Base-by-base conservation (phyloP, 352 stramenopile species). In the Phytophthora aleatoria region DNA sequence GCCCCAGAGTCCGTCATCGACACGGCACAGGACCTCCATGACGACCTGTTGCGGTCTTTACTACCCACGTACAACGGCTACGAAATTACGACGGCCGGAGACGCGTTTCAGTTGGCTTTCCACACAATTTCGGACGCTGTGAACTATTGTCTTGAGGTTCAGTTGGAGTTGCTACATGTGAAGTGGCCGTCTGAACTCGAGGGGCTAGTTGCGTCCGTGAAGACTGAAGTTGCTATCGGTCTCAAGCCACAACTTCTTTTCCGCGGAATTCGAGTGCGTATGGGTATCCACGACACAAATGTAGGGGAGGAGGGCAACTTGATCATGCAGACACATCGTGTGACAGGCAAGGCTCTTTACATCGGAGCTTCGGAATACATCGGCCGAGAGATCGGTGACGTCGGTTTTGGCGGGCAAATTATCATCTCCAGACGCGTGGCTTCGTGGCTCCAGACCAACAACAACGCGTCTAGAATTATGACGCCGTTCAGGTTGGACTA, bases 21-120 rank as follows among this genome's bases (percentile, higher is more conserved):
- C 36, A 70, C 67, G 5, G 81, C 81, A 1, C 77, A 87, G 48
- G 74, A 84, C 30, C 54, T 89, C 2, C 84, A 92, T 45, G 84
- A 92, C 26, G 75, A 89, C 67, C 38, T 92, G 28, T 45, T 92
- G 35, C 81, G 83, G 0, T 77, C 67, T 4, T 52, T 74, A 45
- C 39, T 90, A 15, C 71, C 78, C 1, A 86, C 76, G 20, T 89
- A 77, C 41, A 69, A 75, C 31, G 83, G 83, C 0, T 92, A 92
- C 60, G 84, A 92, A 67, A 91, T 92, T 49, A 92, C 84, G 41
- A 92, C 84, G 5, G 78, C 71, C 0, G 84, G 84, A 8, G 84
- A 92, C 45, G 73, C 84, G 3, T 92, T 92, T 53, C 84, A 92
- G 50, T 64, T 92, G 16, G 84, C 84, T 8, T 92, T 92, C 62